phyloP scores from a whole-genome alignment of 2,329 filamentous ascomycete species.

The Raffaelea ambrosiae region DNA sequence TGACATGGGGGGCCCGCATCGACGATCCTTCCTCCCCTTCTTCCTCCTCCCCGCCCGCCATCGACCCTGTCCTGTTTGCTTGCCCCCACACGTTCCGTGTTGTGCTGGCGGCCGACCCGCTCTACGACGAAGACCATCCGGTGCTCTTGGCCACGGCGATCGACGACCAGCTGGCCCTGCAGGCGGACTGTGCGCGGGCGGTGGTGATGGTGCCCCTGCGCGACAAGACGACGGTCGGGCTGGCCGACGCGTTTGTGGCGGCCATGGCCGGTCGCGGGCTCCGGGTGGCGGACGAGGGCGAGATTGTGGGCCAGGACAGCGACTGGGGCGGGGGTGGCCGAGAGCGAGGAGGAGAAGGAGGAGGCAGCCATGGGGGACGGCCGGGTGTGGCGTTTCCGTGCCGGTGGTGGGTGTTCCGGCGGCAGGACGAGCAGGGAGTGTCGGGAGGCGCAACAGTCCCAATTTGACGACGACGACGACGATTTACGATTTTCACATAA shows the following conservation, averaged over 20 bases:
- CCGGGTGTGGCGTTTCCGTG: conserved; percentile 7
- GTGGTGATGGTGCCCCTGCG: conserved; percentile 76
- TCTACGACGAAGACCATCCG: conserved; percentile 83
- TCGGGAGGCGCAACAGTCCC: neutral
- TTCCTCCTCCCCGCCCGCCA: conserved; percentile 30
- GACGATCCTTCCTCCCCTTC: conserved; percentile 17
- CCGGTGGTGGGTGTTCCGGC: conserved; percentile 12
- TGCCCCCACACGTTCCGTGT: conserved; percentile 34
- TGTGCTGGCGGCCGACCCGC: conserved; percentile 74
- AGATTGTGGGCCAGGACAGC: conserved; percentile 54
- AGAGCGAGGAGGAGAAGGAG: too few relatives aligned
- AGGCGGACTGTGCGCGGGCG: conserved; percentile 46
- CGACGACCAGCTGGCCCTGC: conserved; percentile 56
- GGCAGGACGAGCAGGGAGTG: neutral
- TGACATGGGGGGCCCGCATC: conserved; percentile 56
- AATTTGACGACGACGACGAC: neutral
- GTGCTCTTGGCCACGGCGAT: conserved; percentile 64
- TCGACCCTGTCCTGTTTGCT: conserved; percentile 34
- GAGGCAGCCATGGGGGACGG: conserved; percentile 11
- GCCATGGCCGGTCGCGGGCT: conserved; percentile 50
- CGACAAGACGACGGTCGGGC: conserved; percentile 52
- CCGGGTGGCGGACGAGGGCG: conserved; percentile 51
- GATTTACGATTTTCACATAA: neutral
- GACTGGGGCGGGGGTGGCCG: conserved; percentile 54
- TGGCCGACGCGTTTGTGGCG: conserved; percentile 54